Base-by-base conservation (phyloP, 495 filamentous ascomycete genomes). In the Lindgomyces ingoldianus region DNA sequence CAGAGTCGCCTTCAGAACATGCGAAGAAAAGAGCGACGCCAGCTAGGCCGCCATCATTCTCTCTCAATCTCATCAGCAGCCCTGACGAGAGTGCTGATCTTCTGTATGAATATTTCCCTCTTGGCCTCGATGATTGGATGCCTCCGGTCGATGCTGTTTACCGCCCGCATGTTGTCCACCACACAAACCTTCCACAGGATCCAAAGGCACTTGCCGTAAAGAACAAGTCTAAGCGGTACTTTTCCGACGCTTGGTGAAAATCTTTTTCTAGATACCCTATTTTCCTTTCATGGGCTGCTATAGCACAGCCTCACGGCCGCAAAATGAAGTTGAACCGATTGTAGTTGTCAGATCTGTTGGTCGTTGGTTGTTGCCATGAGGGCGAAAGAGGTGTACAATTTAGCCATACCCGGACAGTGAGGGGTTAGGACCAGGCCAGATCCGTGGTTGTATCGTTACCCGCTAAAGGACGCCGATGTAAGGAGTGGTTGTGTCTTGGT, bases 121-220 rank as follows among this genome's bases (percentile, higher is more conserved):
- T 96, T 22, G 91, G 89, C 21, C 74, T 93, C 64, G 90, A 96
- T 75, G 91, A 96, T 65, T 96, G 91, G 91, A 91, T 91, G 80
- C 88, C 89, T 2, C 91, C 91, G 3, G 91, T 96, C 11, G 91
- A 96, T 74, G 91, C 91, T 8, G 87, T 96, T 41, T 96, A 96
- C 65, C 80, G 91, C n/a, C 91, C 91, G 9, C 91, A 96, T 74
- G 89, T 94, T 8, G 91, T 95, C 1, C 91, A 96, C 75, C 91
- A 96, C 72, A 92, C 88, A 33, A 87, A 87, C 45, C 79, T 91
- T 53, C 89, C 89, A 2, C 79, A 82, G 42, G 89, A 93, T 69
- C 82, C 88, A 68, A 92, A 91, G 69, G 87, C 87, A 14, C 80
- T 86, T 49, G 85, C 85, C 62, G 81, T 83, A 3, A 81, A 85